Base-by-base conservation (phyloP, 306 rosid species). In the Lupinus albus region DNA sequence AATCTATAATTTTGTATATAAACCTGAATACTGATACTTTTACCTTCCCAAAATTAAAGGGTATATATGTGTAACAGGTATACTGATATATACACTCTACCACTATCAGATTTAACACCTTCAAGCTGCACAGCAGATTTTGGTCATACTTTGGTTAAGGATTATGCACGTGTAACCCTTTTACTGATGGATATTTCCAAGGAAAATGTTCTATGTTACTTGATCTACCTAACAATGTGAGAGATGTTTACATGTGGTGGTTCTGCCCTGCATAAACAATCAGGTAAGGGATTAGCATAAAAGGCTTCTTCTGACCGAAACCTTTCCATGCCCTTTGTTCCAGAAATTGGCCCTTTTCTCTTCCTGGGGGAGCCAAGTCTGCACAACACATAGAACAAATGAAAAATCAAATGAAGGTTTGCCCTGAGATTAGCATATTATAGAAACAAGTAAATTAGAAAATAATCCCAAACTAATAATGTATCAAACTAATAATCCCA, bases 361-460 rank as follows among this genome's bases (percentile, higher is more conserved):
- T 87, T 92, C 80, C 96, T 84, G 0, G 96, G 87, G n/a, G 87
- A 87, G 25, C 96, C 97, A 81, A 82, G 96, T 77, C 97, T 92
- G 86, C 16, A 4, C 11, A 78, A 70, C 60, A 71, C 58, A 45
- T n/a, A 46, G 39, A 60, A 14, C 56, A 42, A 71, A 50, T 39
- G 47, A 57, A 14, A 44, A 46, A 36, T 48, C 65, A 59, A 49
- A 15, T 18, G 20, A 14, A 74, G 41, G 46, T 38, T 33, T 11
- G 13, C 44, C 28, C 11, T 18, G 28, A 13, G 17, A 39, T 32
- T 12, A 71, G 28, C 14, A 42, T 61, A 46, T 25, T 11, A 62
- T 48, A 30, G 56, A 46, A 61, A 9, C 33, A 53, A 59, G 45
- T 33, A 61, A 20, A 44, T 42, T 44, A 33, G 21, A 59, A 12